Percentiles rank a stretch among this genome's conserved stretches.
Evolutionary conservation across 805 yeast genomes (phyloP).

Genomic region (Sugiyamaella valdiviana): DNA sequence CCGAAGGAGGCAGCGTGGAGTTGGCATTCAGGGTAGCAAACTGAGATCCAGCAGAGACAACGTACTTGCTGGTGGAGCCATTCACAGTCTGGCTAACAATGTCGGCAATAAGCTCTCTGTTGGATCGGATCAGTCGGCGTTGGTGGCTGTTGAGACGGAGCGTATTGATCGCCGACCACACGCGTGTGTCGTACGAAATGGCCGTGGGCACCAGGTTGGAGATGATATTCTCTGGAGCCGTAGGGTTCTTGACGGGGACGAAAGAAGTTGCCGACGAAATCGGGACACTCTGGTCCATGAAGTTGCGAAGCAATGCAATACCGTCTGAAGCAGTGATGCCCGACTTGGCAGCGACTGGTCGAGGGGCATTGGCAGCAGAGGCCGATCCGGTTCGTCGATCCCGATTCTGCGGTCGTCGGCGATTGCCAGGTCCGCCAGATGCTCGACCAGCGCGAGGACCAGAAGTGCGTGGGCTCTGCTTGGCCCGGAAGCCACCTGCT

Average conservation of each 20-base stretch:
- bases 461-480: background rate
- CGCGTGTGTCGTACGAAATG: conserved; percentile 6
- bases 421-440: background rate
- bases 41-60: background rate
- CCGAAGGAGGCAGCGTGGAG: conserved; percentile 6
- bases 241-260: conserved; percentile 1
- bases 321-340: conserved; percentile 2
- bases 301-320: background rate
- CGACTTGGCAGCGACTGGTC: background rate
- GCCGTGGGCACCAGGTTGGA: conserved; percentile 6
- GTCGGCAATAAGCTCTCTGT: conserved; percentile 3
- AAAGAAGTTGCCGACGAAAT: background rate
- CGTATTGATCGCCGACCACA: conserved; percentile 9
- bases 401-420: background rate
- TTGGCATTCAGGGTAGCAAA: conserved; percentile 12
- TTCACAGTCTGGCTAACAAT: conserved; percentile 7
- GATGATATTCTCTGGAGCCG: background rate
- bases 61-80: conserved; percentile 3
- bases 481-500: background rate
- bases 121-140: conserved; percentile 6
- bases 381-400: background rate
- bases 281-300: background rate
- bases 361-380: background rate
- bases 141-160: conserved; percentile 5
- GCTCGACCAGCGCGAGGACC: background rate